Evolutionary conservation across 2,329 filamentous ascomycete species (phyloP), one percentile per base, ranked within the genome.

Genomic region (Rosellinia necatrix): DNA sequence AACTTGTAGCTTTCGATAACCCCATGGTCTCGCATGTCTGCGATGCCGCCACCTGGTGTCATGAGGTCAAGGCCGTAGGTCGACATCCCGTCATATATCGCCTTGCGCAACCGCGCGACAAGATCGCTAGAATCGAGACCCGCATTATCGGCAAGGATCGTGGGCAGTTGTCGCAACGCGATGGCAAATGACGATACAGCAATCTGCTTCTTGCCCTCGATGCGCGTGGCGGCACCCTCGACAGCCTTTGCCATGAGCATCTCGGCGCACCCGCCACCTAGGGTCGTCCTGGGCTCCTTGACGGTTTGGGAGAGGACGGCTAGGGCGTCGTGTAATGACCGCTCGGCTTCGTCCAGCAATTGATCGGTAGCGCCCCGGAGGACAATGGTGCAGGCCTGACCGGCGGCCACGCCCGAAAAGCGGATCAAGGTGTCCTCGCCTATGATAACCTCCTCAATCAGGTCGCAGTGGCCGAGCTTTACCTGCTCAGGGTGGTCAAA

Each of bases 161-260:
- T 99, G 6, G 94, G 94, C 49, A 99, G 81, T 74, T 99, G 94
- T 69, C 92, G 87, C 58, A 99, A 82, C 25, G 94, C 94, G 55
- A 88, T 82, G 21, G 93, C 90, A 71, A 97, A 99, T 4, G 91
- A 85, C 61, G 92, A 88, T 17, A 97, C 93, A 2, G 94, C 94
- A 69, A 97, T 82, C 66, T 96, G 92, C 76, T 94, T 93, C 86
- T 99, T 99, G 73, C 94, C 94, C 65, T 94, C 92, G 6, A 96
- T 90, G 68, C 96, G 93, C 60, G 96, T 92, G 19, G 92, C 92
- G 4, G 91, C 91, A 59, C 89, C 90, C 71, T 97, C 93, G 19
- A 99, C 94, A 6, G 94, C 94, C 81, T 97, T 96, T 63, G 93
- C 91, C 94, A 99, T 99, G 66, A 96, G 79, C 93, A 97, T 97